A percentile compares a stretch with the other conserved stretches of the same genome.
Conservation (phyloP, 2,329 filamentous ascomycete genomes). For the Paraphaeosphaeria minitans region DNA sequence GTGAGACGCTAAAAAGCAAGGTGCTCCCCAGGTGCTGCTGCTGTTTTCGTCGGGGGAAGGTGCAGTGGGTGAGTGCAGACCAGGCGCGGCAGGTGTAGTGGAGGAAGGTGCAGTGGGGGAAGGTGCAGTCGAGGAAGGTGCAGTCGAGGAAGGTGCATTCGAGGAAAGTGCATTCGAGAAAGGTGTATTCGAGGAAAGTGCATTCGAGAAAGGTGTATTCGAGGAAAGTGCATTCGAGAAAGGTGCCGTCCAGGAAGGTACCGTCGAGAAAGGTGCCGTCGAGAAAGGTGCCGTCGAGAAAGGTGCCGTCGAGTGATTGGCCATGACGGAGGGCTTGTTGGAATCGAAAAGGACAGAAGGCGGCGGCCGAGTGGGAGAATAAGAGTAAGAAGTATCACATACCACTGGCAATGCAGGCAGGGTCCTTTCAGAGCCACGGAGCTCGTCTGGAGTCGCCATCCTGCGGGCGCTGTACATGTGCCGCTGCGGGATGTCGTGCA, state of each 20-base stretch:
- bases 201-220: neutral
- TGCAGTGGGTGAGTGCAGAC: neutral
- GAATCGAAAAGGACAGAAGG: no score
- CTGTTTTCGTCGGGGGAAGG: neutral
- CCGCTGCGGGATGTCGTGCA: slow-evolving; percentile 46
- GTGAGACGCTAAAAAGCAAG: neutral
- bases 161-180: neutral
- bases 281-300: neutral
- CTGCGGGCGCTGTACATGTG: slow-evolving; percentile 36
- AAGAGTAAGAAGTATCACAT: slow-evolving; percentile 22
- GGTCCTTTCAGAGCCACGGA: slow-evolving; percentile 21
- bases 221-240: neutral
- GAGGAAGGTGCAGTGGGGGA: neutral
- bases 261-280: neutral
- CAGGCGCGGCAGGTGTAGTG: neutral
- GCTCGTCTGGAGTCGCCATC: slow-evolving; percentile 31
- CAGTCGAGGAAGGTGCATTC: neutral
- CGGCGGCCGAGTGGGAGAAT: neutral
- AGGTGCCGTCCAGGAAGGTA: no score
- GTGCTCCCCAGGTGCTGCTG: neutral
- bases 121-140: neutral
- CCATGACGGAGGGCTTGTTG: no score
- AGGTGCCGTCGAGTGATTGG: no score
- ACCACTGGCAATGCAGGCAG: slow-evolving; percentile 36
- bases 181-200: slow-evolving; percentile 1